phyloP scores from a whole-genome alignment of 768 basidiomycete species.

The Erythrobasidium yunnanense region DNA sequence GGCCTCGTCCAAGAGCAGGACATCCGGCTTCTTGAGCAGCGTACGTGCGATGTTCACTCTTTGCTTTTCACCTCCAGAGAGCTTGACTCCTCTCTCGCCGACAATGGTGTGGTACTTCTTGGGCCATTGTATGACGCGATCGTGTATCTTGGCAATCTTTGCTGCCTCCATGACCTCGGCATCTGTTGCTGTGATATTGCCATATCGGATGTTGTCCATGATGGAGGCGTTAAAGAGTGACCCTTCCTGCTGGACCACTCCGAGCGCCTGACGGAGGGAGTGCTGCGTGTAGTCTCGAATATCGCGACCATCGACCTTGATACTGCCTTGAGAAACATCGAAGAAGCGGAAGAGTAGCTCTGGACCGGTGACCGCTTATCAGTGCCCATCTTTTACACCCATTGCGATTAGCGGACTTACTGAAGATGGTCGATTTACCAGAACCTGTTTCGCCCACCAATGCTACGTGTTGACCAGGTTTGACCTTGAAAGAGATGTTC shows the following conservation, averaged over 20 bases:
- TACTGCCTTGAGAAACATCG: slow-evolving; percentile 60
- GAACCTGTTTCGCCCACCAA: background rate
- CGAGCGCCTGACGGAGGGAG: slow-evolving; percentile 67
- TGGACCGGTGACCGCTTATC: background rate
- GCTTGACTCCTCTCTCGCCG: slow-evolving; percentile 80
- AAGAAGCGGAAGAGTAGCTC: slow-evolving; percentile 72
- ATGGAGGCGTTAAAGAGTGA: slow-evolving; percentile 33
- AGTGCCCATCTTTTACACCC: background rate
- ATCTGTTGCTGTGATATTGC: slow-evolving; percentile 3
- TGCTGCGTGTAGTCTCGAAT: slow-evolving; percentile 75
- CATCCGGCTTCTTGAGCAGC: slow-evolving; percentile 70
- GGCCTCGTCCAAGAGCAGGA: slow-evolving; percentile 51
- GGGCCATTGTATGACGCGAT: slow-evolving; percentile 68
- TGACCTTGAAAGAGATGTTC: background rate
- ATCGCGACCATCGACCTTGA: slow-evolving; percentile 56
- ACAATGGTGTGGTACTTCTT: slow-evolving; percentile 63
- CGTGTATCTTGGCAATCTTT: slow-evolving; percentile 74
- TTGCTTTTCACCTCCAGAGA: slow-evolving; percentile 64
- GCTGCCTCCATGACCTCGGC: slow-evolving; percentile 55
- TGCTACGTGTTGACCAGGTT: background rate
- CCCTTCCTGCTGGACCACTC: slow-evolving; percentile 66
- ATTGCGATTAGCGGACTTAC: too few species aligned
- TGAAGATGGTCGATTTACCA: background rate
- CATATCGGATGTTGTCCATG: slow-evolving; percentile 13
- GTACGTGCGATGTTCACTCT: slow-evolving; percentile 64